phyloP scores from a whole-genome alignment of 2,329 filamentous ascomycete genomes.

The Leptographium wingfieldii region DNA sequence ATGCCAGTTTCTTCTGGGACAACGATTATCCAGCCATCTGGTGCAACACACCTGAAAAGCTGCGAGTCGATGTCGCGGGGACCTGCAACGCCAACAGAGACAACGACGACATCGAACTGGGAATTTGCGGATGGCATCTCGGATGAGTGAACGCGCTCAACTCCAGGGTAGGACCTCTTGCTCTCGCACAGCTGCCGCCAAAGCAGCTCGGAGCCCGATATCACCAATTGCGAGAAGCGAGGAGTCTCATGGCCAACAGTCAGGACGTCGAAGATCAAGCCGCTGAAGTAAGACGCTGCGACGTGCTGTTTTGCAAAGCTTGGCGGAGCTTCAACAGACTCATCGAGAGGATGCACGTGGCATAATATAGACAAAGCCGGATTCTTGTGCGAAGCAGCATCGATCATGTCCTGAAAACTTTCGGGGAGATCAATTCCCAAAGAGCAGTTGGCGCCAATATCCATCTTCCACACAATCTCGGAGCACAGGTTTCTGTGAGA shows the following conservation, averaged over 20 bases:
- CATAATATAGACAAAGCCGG: slow-evolving; percentile 27
- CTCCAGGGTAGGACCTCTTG: neutral
- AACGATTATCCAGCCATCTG: slow-evolving; percentile 7
- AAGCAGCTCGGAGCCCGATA: slow-evolving; percentile 13
- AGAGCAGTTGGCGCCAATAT: slow-evolving; percentile 17
- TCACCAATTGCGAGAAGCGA: slow-evolving; percentile 21
- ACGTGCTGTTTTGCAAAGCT: neutral
- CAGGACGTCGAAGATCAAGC: slow-evolving; percentile 18
- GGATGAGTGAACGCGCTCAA: slow-evolving; percentile 4
- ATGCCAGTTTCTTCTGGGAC: neutral
- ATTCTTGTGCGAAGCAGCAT: slow-evolving; percentile 25
- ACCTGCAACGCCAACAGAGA: neutral
- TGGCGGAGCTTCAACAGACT: neutral
- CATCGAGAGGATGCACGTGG: neutral
- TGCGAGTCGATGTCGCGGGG: neutral
- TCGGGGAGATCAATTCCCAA: neutral
- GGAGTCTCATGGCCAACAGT: slow-evolving; percentile 15
- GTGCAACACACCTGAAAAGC: neutral
- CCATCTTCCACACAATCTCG: slow-evolving; percentile 33
- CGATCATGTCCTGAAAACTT: slow-evolving; percentile 17
- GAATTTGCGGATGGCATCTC: neutral
- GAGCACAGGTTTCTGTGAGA: slow-evolving; percentile 37
- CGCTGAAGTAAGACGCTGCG: neutral
- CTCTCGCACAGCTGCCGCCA: slow-evolving; percentile 1
- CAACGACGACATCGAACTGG: slow-evolving; percentile 3